phyloP scores from a whole-genome alignment of 169 alveolate species.

The Eimeria brunetti region DNA sequence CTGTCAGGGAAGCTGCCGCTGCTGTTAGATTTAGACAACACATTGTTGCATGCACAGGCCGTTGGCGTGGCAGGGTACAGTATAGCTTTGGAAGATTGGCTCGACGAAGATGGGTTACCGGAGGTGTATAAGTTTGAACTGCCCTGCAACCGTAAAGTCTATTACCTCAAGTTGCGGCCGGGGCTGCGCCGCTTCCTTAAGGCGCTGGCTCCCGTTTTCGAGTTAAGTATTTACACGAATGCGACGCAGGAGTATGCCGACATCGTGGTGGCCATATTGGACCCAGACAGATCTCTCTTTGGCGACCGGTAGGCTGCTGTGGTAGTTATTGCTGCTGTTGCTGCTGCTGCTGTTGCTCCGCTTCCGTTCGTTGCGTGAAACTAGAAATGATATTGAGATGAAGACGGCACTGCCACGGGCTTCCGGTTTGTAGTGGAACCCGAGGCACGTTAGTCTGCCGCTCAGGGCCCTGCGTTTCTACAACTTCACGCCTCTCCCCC shows the following conservation, averaged over 20 bases:
- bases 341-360: conserved; percentile 7
- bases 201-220: conserved; percentile 92
- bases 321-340: conserved; percentile 63
- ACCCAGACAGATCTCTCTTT: conserved; percentile 93
- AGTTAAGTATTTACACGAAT: conserved; percentile 93
- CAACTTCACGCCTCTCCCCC: neutral
- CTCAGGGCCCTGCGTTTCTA: conserved; percentile 1
- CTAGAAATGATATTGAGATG: neutral
- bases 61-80: conserved; percentile 90
- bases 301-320: conserved; percentile 88
- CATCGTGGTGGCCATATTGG: conserved; percentile 93
- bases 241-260: conserved; percentile 96
- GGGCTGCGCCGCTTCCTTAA: conserved; percentile 92
- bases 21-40: conserved; percentile 93
- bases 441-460: neutral
- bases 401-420: neutral
- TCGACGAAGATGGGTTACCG: conserved; percentile 92
- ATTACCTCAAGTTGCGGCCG: conserved; percentile 94
- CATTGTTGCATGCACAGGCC: conserved; percentile 93
- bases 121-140: conserved; percentile 92
- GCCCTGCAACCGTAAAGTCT: conserved; percentile 90
- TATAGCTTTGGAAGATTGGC: conserved; percentile 90
- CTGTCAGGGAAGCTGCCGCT: conserved; percentile 81
- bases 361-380: neutral
- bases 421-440: neutral